A percentile compares a stretch with the other conserved stretches of the same genome.
Evolutionary conservation across 192 early-diverging fungal genomes (phyloP).

Genomic region (Backusella tarrabulga): DNA sequence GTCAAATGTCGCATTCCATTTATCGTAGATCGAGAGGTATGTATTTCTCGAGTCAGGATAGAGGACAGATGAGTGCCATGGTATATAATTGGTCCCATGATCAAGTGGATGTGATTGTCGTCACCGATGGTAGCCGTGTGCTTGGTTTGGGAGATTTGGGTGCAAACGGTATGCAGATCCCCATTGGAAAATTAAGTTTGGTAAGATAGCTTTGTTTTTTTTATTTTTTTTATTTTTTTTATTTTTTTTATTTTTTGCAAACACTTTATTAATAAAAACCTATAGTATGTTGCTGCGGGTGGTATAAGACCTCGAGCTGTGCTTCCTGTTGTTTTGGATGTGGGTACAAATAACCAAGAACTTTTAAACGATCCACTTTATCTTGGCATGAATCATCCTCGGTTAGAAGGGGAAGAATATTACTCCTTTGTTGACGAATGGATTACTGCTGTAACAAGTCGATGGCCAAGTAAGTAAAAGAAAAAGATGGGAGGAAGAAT

Average conservation of each 20-base stretch:
- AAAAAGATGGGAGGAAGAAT: background rate
- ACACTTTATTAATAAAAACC: background rate
- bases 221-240: background rate
- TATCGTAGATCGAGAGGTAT: constrained; percentile 50
- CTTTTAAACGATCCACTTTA: constrained; percentile 87
- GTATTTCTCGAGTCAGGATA: constrained; percentile 56
- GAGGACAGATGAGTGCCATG: constrained; percentile 74
- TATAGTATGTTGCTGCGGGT: constrained; percentile 22
- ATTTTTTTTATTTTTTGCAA: background rate
- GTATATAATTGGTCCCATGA: constrained; percentile 76
- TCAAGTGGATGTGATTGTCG: constrained; percentile 65
- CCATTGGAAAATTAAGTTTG: constrained; percentile 89
- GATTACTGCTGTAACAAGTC: constrained; percentile 48
- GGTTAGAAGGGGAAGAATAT: constrained; percentile 65
- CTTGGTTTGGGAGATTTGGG: constrained; percentile 93
- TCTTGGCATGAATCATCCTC: constrained; percentile 69
- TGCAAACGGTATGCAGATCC: constrained; percentile 92
- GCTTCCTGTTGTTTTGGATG: constrained; percentile 85
- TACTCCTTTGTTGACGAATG: constrained; percentile 65
- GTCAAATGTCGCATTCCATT: constrained; percentile 48
- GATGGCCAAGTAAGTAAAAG: constrained; percentile 44
- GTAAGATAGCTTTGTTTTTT: constrained; percentile 38
- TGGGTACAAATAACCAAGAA: constrained; percentile 82
- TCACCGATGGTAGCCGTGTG: constrained; percentile 92
- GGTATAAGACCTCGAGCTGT: constrained; percentile 59